phyloP scores from a whole-genome alignment of 345 rosid species.

The Bruguiera sexangula region DNA sequence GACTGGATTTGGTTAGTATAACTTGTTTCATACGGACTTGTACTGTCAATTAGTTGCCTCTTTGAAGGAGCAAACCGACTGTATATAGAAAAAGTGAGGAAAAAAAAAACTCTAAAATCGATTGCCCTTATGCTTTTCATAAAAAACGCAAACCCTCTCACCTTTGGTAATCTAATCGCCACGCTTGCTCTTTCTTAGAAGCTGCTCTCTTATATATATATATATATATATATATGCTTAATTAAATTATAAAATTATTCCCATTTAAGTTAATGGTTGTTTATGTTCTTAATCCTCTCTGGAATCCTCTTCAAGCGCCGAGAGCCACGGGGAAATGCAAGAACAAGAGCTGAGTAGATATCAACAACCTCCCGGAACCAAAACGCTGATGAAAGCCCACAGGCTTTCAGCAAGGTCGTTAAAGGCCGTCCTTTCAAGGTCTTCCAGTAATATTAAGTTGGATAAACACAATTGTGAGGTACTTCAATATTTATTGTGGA shows the following conservation, averaged over 20 bases:
- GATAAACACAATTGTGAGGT: conserved; percentile 17
- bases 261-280: neutral
- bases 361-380: conserved; percentile 25
- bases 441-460: conserved; percentile 17
- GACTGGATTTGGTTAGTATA: conserved; percentile 59
- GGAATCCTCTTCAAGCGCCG: conserved; percentile 48
- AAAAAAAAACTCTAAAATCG: too few relatives aligned
- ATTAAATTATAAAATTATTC: neutral
- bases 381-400: neutral
- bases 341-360: conserved; percentile 43
- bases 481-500: neutral
- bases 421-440: neutral
- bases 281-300: neutral
- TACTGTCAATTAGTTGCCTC: neutral
- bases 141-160: too few relatives aligned
- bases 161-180: too few relatives aligned
- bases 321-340: conserved; percentile 83
- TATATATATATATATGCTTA: neutral
- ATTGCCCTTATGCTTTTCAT: too few relatives aligned
- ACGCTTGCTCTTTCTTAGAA: neutral
- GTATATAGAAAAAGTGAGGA: too few relatives aligned
- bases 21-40: neutral
- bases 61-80: too few relatives aligned
- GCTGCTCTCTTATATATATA: neutral
- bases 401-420: conserved; percentile 39